Percentiles rank a stretch among this genome's conserved stretches.
phyloP scores from a whole-genome alignment of 768 basidiomycete genomes.

The Panaeolus papilionaceus region DNA sequence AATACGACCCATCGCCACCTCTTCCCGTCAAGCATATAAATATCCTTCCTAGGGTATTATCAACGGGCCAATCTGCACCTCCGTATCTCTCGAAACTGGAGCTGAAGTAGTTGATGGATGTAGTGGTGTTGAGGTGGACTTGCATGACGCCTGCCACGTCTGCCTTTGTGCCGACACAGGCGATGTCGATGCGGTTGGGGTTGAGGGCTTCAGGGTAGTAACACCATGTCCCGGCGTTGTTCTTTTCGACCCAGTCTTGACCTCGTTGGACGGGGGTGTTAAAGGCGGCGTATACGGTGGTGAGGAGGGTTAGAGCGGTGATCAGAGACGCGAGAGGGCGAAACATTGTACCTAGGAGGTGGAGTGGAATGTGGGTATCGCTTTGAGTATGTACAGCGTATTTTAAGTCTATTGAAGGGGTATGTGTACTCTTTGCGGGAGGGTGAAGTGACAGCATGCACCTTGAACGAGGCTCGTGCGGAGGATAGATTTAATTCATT shows the following conservation, averaged over 20 bases:
- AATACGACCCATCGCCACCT: slow-evolving; percentile 23
- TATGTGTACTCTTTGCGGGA: not conserved
- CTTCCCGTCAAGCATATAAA: slow-evolving; percentile 22
- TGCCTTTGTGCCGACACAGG: slow-evolving; percentile 22
- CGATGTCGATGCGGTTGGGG: slow-evolving; percentile 21
- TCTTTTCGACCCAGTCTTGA: slow-evolving; percentile 22
- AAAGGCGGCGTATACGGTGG: slow-evolving; percentile 16
- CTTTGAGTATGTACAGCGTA: not conserved
- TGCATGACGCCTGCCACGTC: slow-evolving; percentile 19
- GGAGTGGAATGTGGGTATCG: not conserved
- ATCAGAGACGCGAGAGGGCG: not conserved
- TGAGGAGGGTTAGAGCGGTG: not conserved
- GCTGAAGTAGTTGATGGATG: slow-evolving; percentile 25
- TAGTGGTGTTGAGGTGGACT: slow-evolving; percentile 20
- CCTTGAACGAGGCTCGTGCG: slow-evolving; percentile 10
- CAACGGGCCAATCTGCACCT: slow-evolving; percentile 19
- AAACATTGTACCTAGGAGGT: not conserved
- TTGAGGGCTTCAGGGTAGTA: slow-evolving; percentile 23
- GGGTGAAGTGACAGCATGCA: not conserved
- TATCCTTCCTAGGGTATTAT: slow-evolving; percentile 16
- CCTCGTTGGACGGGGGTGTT: slow-evolving; percentile 19
- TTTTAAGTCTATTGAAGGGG: not conserved
- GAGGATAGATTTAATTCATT: slow-evolving; percentile 3
- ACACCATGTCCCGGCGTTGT: slow-evolving; percentile 19
- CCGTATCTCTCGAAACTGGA: slow-evolving; percentile 21